Conservation (phyloP, 345 rosid species). For the Carallia pectinifolia region DNA sequence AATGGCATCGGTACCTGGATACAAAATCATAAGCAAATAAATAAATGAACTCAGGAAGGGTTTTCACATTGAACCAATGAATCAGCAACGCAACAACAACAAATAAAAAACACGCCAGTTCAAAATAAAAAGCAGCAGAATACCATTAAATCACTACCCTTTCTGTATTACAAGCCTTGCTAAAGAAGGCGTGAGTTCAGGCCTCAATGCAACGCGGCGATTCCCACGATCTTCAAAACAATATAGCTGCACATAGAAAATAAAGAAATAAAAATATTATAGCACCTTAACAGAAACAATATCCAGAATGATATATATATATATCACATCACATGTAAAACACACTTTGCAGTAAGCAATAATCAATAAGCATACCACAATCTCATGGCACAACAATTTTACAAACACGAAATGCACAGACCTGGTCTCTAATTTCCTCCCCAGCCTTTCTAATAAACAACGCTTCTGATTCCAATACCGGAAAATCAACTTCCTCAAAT, state of each 20-base stretch:
- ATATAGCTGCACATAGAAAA: constrained; percentile 55
- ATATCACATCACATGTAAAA: too few relatives aligned
- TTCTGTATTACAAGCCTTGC: constrained; percentile 93
- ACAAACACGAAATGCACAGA: constrained; percentile 13
- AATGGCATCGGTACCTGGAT: constrained; percentile 61
- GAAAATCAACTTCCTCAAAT: constrained; percentile 88
- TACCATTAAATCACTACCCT: constrained; percentile 53
- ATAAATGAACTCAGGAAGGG: constrained; percentile 6
- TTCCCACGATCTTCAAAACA: constrained; percentile 94
- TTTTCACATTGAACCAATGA: constrained; percentile 8
- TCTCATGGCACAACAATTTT: background rate
- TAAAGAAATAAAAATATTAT: background rate
- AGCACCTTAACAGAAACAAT: background rate
- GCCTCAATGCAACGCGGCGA: constrained; percentile 97
- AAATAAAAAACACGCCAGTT: background rate
- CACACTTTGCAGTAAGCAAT: background rate
- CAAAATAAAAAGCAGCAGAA: constrained; percentile 4
- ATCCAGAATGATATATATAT: too few relatives aligned
- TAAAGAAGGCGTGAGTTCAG: constrained; percentile 94
- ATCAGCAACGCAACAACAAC: background rate
- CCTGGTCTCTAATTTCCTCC: constrained; percentile 94
- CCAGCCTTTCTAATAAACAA: constrained; percentile 88
- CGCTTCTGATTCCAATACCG: constrained; percentile 83
- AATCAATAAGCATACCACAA: background rate
- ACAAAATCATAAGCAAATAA: constrained; percentile 41